Evolutionary conservation across 2,329 filamentous ascomycete species (phyloP), one percentile per base, ranked within the genome.

Genomic region (Cyphellophora europaea): DNA sequence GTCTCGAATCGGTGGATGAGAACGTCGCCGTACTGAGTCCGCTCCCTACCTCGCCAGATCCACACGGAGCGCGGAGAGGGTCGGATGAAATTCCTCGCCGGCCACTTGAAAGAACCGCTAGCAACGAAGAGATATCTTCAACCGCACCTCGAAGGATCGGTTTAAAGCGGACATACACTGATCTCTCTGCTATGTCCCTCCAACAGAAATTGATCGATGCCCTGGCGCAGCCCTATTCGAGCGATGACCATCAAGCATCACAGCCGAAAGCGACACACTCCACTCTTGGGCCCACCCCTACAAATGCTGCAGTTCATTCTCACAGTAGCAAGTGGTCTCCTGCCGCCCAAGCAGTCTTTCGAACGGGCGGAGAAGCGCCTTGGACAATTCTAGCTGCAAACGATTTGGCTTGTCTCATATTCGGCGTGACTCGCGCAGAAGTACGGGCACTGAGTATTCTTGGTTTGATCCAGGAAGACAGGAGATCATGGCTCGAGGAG

Each of bases 341-440:
- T 5, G 84, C 86, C 27, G 84, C 89, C 4, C 91, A 98, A 57
- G 91, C 91, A 35, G 95, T 98, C 38, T 98, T 98, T 56, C 93
- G 89, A 5, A 98, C 91, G n/a, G 85, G 93, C 58, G 73, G 83
- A 11, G 78, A 82, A 44, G 74, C 85, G 6, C 91, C 89, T 3
- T 98, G 87, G 83, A 98, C 89, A 1, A 95, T 98, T 40, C 74
- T 95, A 35, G 85, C 91, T 3, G 91, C 91, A 32, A 98, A 98
- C 54, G 91, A 98, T 55, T 69, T 98, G 32, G 91, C 91, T 12
- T 98, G 91, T 59, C 69, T 98, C 28, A 81, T 96, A n/a, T 98
- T 96, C 62, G 91, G 91, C n/a, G 86, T 98, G 6, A 94, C 88
- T n/a, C 85, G 86, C 53, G 84, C 85, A 4, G 91, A 98, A 58